Percentiles rank a stretch among this genome's conserved stretches.
phyloP scores from a whole-genome alignment of 352 stramenopile genomes.

The Pseudoperonospora humuli region DNA sequence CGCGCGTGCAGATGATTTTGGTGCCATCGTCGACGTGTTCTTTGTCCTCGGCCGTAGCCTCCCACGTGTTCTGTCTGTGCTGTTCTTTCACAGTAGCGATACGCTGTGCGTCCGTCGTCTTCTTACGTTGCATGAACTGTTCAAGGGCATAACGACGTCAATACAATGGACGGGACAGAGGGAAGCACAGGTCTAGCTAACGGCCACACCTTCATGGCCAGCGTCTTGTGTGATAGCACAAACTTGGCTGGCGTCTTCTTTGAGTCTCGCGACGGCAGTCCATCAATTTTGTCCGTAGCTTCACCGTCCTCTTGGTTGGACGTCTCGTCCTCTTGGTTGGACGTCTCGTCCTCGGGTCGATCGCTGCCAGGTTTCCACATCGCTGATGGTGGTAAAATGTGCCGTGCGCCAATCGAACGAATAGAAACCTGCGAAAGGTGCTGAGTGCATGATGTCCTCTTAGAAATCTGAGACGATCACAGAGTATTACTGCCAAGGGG shows the following conservation, averaged over 20 bases:
- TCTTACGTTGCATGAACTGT: conserved; percentile 86
- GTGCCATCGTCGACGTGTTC: conserved; percentile 18
- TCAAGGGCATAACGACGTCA: not conserved
- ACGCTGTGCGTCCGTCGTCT: conserved; percentile 46
- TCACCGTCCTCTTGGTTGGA: conserved; percentile 9
- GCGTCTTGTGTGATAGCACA: conserved; percentile 69
- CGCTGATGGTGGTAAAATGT: not conserved
- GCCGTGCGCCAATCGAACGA: not conserved
- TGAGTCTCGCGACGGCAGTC: conserved; percentile 4
- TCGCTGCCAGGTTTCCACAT: conserved; percentile 62
- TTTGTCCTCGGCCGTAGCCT: conserved; percentile 26
- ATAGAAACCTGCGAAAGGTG: not conserved
- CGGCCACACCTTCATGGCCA: conserved; percentile 64
- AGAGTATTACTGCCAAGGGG: too few relatives aligned
- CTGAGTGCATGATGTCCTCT: not conserved
- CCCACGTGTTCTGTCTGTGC: conserved; percentile 58
- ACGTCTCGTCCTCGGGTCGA: conserved; percentile 25
- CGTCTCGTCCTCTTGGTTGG: conserved; percentile 20
- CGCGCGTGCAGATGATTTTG: conserved; percentile 39
- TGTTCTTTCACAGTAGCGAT: conserved; percentile 42
- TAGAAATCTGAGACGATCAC: not conserved
- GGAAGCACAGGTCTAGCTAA: not conserved
- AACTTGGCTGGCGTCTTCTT: conserved; percentile 25
- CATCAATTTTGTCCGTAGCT: conserved; percentile 9
- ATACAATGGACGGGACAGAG: not conserved